phyloP scores from a whole-genome alignment of 805 yeast genomes.

The Wickerhamomyces pijperi region DNA sequence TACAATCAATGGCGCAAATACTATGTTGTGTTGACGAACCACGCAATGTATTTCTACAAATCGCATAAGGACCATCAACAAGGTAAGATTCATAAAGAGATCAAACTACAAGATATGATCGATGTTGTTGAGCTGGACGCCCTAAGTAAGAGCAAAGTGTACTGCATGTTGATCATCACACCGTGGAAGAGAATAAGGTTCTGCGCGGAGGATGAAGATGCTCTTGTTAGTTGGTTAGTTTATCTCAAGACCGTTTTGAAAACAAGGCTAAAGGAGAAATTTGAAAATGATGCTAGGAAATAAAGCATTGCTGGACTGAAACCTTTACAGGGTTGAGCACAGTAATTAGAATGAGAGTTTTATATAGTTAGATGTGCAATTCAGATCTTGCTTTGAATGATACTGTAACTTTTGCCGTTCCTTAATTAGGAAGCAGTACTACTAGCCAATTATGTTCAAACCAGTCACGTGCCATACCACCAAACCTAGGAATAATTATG shows the following conservation, averaged over 20 bases:
- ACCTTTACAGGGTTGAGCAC: too few relatives aligned
- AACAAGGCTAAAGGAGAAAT: slow-evolving; percentile 8
- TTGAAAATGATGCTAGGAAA: too few relatives aligned
- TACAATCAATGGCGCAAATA: slow-evolving; percentile 38
- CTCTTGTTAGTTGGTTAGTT: slow-evolving; percentile 37
- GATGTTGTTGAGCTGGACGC: slow-evolving; percentile 44
- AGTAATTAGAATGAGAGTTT: too few relatives aligned
- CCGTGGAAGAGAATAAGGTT: slow-evolving; percentile 32
- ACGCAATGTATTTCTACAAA: slow-evolving; percentile 30
- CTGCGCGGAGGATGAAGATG: slow-evolving; percentile 33
- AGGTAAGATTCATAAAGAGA: slow-evolving; percentile 18
- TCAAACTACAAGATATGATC: slow-evolving; percentile 25
- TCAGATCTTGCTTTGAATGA: too few relatives aligned
- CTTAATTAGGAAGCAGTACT: too few relatives aligned
- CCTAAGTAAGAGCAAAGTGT: slow-evolving; percentile 27
- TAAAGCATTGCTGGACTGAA: too few relatives aligned
- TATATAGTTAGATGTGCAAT: too few relatives aligned
- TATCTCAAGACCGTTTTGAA: slow-evolving; percentile 26
- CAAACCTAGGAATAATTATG: too few relatives aligned
- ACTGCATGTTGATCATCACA: slow-evolving; percentile 37
- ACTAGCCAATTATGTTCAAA: too few relatives aligned
- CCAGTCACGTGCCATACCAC: too few relatives aligned
- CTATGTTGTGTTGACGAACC: slow-evolving; percentile 32
- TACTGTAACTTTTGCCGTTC: too few relatives aligned
- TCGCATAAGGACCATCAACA: slow-evolving; percentile 11